Percentiles rank a stretch among this genome's conserved stretches.
Evolutionary conservation across 2,329 filamentous ascomycete species (phyloP).

Genomic region (Dryadomyces sulphureus): DNA sequence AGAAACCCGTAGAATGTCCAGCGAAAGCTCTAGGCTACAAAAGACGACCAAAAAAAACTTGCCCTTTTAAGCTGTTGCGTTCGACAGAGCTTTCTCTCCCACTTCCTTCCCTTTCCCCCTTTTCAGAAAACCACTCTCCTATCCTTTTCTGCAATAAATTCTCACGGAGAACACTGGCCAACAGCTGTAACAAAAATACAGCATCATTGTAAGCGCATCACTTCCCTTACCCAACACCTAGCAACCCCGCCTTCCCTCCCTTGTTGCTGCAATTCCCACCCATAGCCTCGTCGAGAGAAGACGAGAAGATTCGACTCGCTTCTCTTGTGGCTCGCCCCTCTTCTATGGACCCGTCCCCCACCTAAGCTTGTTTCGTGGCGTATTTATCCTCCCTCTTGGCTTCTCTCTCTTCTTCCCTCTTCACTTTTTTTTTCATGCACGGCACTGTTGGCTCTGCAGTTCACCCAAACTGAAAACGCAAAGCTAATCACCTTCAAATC

Average conservation of each 20-base stretch:
- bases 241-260: not conserved
- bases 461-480: too few species aligned
- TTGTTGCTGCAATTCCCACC: not conserved
- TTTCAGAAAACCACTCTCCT: not conserved
- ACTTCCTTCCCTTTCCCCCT: slow-evolving; percentile 6
- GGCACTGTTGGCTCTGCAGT: too few species aligned
- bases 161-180: not conserved
- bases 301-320: slow-evolving; percentile 1
- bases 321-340: not conserved
- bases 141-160: slow-evolving; percentile 4
- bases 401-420: not conserved
- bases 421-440: not conserved
- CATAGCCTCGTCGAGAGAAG: slow-evolving; percentile 1
- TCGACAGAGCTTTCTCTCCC: slow-evolving; percentile 10
- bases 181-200: not conserved
- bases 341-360: not conserved
- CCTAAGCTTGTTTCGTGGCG: not conserved
- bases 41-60: slow-evolving; percentile 13
- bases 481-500: not conserved
- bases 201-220: not conserved
- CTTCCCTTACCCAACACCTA: not conserved
- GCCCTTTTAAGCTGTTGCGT: slow-evolving; percentile 17
- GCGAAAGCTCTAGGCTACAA: slow-evolving; percentile 13
- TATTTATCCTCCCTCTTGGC: not conserved
- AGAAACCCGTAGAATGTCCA: slow-evolving; percentile 20